These are phyloP conservation scores for Colletotrichum sidae DNA, from an alignment of 2,329 filamentous ascomycete genomes.

Conservation along the genomic window DNA sequence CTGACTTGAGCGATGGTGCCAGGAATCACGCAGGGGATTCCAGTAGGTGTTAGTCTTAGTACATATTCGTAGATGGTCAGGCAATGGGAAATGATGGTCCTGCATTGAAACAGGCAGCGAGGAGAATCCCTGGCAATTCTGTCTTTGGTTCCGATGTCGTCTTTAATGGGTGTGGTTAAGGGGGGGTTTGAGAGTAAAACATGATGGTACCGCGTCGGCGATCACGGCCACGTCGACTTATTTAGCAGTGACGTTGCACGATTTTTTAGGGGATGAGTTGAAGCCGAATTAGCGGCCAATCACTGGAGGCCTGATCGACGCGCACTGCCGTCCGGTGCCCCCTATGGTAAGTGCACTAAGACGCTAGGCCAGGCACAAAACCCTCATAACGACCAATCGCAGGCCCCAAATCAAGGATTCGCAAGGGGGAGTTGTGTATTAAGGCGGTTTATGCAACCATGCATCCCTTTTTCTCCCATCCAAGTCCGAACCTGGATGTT, in stretches of 20 bases:
- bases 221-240: too few species aligned
- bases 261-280: too few species aligned
- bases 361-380: not conserved
- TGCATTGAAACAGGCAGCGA: slow-evolving; percentile 17
- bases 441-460: slow-evolving; percentile 31
- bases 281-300: too few species aligned
- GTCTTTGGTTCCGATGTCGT: slow-evolving; percentile 18
- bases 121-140: slow-evolving; percentile 1
- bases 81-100: not conserved
- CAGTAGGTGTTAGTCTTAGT: too few species aligned
- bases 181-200: too few species aligned
- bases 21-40: too few species aligned
- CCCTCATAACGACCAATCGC: slow-evolving; percentile 9
- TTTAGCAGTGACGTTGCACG: too few species aligned
- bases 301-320: slow-evolving; percentile 15
- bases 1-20: too few species aligned
- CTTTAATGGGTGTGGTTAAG: not conserved
- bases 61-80: too few species aligned
- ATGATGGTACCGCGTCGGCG: too few species aligned
- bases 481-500: too few species aligned
- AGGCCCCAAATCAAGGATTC: not conserved
- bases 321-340: slow-evolving; percentile 19
- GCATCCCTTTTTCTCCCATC: slow-evolving; percentile 15
- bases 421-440: slow-evolving; percentile 3
- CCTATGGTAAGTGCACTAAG: too few species aligned